Percentiles rank a stretch among this genome's conserved stretches.
These are phyloP conservation scores for Neocucurbitaria cava DNA, from an alignment of 2,329 filamentous ascomycete genomes.

Conservation along the genomic window DNA sequence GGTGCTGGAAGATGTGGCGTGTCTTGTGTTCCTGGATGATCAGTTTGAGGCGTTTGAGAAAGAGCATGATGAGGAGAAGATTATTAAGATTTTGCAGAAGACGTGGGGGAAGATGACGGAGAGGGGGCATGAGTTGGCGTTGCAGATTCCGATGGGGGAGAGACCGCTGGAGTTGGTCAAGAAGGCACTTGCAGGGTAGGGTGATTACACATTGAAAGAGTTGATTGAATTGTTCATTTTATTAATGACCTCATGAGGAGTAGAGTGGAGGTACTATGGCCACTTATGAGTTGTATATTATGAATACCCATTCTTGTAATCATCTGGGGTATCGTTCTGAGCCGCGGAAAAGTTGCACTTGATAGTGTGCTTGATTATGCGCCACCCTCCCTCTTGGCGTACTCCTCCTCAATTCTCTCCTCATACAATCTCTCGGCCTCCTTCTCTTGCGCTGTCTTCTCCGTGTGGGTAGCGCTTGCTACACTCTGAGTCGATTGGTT, in stretches of 20 bases:
- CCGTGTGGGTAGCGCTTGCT: constrained; percentile 29
- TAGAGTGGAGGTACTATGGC: too few relatives aligned
- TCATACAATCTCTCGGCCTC: constrained; percentile 46
- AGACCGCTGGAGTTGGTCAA: constrained; percentile 36
- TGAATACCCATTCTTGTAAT: too few relatives aligned
- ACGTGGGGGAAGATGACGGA: constrained; percentile 52
- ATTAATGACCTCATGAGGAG: background rate
- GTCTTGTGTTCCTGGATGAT: constrained; percentile 85
- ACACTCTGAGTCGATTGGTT: constrained; percentile 35
- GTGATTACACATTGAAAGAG: too few relatives aligned
- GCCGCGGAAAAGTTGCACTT: background rate
- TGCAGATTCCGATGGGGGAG: constrained; percentile 43
- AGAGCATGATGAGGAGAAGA: constrained; percentile 77
- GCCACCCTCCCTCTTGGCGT: constrained; percentile 49
- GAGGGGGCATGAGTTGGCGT: constrained; percentile 42
- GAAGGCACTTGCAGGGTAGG: constrained; percentile 44
- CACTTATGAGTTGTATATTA: too few relatives aligned
- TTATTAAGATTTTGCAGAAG: constrained; percentile 59
- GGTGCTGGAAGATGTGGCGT: constrained; percentile 83
- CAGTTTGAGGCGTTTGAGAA: constrained; percentile 83
- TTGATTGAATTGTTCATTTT: constrained; percentile 1
- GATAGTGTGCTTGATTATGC: constrained; percentile 23
- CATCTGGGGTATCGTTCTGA: background rate
- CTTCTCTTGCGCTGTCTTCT: constrained; percentile 41
- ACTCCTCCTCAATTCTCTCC: constrained; percentile 50